A percentile compares a stretch with the other conserved stretches of the same genome.
These are phyloP conservation scores for Alternaria triticina DNA, from an alignment of 2,329 filamentous ascomycete genomes.

Conservation along the genomic window DNA sequence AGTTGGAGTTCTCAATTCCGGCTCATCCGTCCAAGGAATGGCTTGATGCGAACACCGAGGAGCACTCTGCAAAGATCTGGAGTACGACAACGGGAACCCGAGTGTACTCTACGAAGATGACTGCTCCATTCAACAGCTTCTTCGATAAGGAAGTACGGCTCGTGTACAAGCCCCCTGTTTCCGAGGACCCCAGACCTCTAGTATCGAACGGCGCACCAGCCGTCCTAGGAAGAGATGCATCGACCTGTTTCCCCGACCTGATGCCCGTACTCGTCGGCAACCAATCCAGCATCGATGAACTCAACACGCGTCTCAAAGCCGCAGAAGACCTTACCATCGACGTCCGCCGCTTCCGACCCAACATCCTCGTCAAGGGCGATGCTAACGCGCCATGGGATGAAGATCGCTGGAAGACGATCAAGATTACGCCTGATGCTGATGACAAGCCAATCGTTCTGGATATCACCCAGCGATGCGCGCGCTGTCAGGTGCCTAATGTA, in stretches of 20 bases:
- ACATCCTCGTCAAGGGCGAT: constrained; percentile 64
- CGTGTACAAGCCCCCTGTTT: constrained; percentile 65
- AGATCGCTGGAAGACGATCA: constrained; percentile 67
- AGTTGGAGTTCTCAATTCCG: constrained; percentile 57
- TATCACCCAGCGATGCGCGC: constrained; percentile 64
- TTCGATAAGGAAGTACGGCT: constrained; percentile 63
- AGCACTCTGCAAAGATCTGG: constrained; percentile 64
- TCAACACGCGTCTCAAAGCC: constrained; percentile 61
- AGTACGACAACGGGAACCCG: constrained; percentile 63
- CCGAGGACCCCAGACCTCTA: constrained; percentile 57
- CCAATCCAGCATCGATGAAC: constrained; percentile 62
- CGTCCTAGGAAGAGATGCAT: constrained; percentile 60
- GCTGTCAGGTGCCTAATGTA: constrained; percentile 71
- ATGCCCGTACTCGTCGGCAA: constrained; percentile 64
- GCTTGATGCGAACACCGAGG: constrained; percentile 60
- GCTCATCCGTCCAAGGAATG: constrained; percentile 61
- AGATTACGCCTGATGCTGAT: constrained; percentile 43
- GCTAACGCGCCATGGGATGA: constrained; percentile 63
- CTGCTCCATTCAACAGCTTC: constrained; percentile 61
- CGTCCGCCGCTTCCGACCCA: constrained; percentile 63
- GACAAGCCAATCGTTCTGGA: constrained; percentile 56
- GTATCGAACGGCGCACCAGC: constrained; percentile 62
- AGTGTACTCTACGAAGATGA: constrained; percentile 60
- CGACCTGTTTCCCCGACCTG: constrained; percentile 66
- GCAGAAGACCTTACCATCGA: constrained; percentile 62